Evolutionary conservation across 148 eudicot genomes (phyloP).

Genomic region (Chenopodium berlandieri): DNA sequence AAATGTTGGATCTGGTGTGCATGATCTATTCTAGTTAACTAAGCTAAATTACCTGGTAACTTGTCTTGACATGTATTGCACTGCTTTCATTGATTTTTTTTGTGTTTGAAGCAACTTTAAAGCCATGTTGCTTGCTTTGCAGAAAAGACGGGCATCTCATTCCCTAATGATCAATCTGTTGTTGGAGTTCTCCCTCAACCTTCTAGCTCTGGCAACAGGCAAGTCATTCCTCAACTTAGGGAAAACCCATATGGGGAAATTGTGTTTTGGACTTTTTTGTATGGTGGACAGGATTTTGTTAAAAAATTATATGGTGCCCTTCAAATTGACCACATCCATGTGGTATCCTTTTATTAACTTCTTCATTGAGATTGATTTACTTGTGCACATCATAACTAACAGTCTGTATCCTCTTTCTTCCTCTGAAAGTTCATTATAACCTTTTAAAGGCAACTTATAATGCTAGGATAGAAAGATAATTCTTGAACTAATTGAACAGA

Average conservation of each 20-base stretch:
- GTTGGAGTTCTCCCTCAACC: constrained; percentile 77
- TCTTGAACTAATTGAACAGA: background rate
- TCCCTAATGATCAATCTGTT: constrained; percentile 45
- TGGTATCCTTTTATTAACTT: background rate
- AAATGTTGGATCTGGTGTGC: background rate
- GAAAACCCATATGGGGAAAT: background rate
- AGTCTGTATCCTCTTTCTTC: background rate
- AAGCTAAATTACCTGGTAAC: constrained; percentile 3
- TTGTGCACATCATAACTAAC: background rate
- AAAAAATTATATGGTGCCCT: background rate
- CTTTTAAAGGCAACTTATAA: background rate
- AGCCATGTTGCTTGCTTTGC: constrained; percentile 23
- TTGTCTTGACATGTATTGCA: background rate
- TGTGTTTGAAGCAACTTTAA: background rate
- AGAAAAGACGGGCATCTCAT: constrained; percentile 49
- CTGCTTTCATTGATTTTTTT: background rate
- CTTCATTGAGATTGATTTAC: background rate
- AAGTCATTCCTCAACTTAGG: constrained; percentile 28
- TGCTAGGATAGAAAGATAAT: background rate
- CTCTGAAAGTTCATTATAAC: background rate
- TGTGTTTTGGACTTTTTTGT: background rate
- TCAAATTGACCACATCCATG: background rate
- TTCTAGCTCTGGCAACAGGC: constrained; percentile 62
- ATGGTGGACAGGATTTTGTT: background rate
- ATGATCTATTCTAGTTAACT: background rate